Conservation (phyloP, 1,284 basidiomycete genomes). For the Tylopilus microsporus region DNA sequence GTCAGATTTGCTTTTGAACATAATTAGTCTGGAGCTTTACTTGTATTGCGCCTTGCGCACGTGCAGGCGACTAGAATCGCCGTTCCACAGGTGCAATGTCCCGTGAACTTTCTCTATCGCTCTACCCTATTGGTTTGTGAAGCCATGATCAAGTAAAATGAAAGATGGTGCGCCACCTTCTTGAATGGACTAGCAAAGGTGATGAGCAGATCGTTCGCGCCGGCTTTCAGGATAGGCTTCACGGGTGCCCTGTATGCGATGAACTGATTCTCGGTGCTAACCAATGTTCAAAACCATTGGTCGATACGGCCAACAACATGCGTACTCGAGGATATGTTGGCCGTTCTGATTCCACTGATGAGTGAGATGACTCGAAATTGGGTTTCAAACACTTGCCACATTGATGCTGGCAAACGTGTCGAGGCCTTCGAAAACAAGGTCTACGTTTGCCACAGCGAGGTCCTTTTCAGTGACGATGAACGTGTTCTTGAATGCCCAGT, state of each 20-base stretch:
- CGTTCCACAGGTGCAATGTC: conserved; percentile 74
- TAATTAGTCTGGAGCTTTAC: conserved; percentile 36
- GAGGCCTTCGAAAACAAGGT: conserved; percentile 82
- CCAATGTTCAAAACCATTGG: not conserved
- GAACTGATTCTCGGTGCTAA: conserved; percentile 75
- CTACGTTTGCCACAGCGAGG: conserved; percentile 46
- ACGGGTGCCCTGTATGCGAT: conserved; percentile 59
- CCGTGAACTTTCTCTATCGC: conserved; percentile 59
- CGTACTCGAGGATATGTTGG: conserved; percentile 56
- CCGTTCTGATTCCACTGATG: conserved; percentile 53
- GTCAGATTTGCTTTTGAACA: conserved; percentile 6
- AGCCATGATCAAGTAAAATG: not conserved
- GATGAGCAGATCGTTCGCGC: conserved; percentile 65
- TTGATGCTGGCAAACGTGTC: conserved; percentile 77
- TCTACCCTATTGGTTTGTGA: conserved; percentile 45
- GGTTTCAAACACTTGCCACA: conserved; percentile 47
- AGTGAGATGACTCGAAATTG: not conserved
- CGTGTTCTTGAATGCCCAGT: conserved; percentile 77
- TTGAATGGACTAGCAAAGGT: conserved; percentile 73
- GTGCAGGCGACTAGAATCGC: conserved; percentile 79
- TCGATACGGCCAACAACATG: not conserved
- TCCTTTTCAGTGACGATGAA: conserved; percentile 54
- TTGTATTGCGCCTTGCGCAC: conserved; percentile 88
- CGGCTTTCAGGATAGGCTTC: conserved; percentile 50
- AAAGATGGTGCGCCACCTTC: conserved; percentile 42